These are phyloP conservation scores for Aspergillus pseudoglaucus DNA, from an alignment of 2,329 filamentous ascomycete species.

Conservation along the genomic window DNA sequence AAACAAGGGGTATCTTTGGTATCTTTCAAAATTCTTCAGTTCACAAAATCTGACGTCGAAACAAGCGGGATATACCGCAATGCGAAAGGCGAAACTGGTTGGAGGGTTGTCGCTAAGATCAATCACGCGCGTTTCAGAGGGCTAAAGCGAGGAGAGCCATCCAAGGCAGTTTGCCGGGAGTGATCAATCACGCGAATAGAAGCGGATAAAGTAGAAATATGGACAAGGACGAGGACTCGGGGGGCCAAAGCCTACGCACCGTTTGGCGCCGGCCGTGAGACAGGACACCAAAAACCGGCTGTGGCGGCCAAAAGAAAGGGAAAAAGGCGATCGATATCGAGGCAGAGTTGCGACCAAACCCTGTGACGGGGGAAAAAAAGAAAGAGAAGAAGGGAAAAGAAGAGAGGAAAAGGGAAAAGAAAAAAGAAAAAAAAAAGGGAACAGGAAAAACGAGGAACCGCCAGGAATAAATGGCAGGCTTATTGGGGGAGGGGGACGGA, in stretches of 20 bases:
- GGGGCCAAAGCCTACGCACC: constrained; percentile 41
- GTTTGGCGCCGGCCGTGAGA: constrained; percentile 42
- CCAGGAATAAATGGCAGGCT: constrained; percentile 4
- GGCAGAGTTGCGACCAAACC: constrained; percentile 21
- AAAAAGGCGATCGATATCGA: constrained; percentile 29
- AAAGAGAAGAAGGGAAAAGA: constrained; percentile 7
- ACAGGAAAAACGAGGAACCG: constrained; percentile 11
- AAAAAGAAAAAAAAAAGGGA: constrained; percentile 7
- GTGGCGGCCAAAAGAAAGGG: constrained; percentile 35
- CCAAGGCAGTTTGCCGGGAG: not conserved
- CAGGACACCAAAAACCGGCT: constrained; percentile 42
- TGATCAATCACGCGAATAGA: not conserved
- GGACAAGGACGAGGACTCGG: constrained; percentile 15
- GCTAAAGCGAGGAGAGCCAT: not conserved
- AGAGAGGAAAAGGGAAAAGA: constrained; percentile 4
- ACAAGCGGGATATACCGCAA: constrained; percentile 8
- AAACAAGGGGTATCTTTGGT: constrained; percentile 30
- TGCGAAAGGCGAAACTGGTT: not conserved
- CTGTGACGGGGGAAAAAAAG: constrained; percentile 10
- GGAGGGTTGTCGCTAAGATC: not conserved
- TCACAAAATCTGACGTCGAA: too few species aligned
- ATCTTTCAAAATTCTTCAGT: not conserved
- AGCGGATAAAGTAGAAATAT: not conserved
- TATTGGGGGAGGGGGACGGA: constrained; percentile 6
- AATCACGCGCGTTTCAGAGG: not conserved